phyloP scores from a whole-genome alignment of 2,329 filamentous ascomycete genomes.

The Gnomoniopsis sp. region DNA sequence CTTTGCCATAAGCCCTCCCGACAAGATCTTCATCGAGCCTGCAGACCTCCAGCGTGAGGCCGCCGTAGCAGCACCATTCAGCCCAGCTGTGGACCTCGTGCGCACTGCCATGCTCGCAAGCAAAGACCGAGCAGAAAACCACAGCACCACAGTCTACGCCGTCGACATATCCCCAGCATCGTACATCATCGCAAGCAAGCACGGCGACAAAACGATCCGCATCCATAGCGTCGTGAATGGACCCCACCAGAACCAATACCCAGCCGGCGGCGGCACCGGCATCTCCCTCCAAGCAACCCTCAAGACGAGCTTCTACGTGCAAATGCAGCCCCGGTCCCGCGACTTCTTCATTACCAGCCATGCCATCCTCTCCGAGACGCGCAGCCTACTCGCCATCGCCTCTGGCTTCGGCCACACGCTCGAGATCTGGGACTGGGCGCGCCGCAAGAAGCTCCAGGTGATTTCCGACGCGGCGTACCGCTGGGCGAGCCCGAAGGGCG shows the following conservation, averaged over 20 bases:
- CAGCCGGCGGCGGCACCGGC: too few relatives aligned
- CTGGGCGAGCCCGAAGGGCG: conserved; percentile 33
- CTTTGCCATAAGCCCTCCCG: conserved; percentile 10
- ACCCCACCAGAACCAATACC: conserved; percentile 17
- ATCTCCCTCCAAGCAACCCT: conserved; percentile 24
- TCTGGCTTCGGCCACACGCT: conserved; percentile 35
- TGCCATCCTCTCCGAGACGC: conserved; percentile 36
- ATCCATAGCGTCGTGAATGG: conserved; percentile 27
- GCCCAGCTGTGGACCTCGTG: not conserved
- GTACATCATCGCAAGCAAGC: conserved; percentile 31
- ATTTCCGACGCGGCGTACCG: conserved; percentile 36
- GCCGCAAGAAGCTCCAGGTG: conserved; percentile 35
- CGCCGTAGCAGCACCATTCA: too few relatives aligned
- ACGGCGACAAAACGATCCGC: conserved; percentile 28
- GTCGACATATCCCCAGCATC: conserved; percentile 33
- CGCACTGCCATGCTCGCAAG: conserved; percentile 23
- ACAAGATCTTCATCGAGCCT: conserved; percentile 13
- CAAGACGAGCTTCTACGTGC: conserved; percentile 37
- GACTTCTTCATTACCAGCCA: conserved; percentile 42
- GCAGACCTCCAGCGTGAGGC: not conserved
- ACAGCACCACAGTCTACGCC: conserved; percentile 30
- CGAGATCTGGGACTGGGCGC: conserved; percentile 37
- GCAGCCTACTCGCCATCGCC: conserved; percentile 33
- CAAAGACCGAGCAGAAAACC: conserved; percentile 25
- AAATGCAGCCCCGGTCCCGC: conserved; percentile 34